These are phyloP conservation scores for Hygrocybe punicea DNA, from an alignment of 768 basidiomycete genomes.

Conservation along the genomic window DNA sequence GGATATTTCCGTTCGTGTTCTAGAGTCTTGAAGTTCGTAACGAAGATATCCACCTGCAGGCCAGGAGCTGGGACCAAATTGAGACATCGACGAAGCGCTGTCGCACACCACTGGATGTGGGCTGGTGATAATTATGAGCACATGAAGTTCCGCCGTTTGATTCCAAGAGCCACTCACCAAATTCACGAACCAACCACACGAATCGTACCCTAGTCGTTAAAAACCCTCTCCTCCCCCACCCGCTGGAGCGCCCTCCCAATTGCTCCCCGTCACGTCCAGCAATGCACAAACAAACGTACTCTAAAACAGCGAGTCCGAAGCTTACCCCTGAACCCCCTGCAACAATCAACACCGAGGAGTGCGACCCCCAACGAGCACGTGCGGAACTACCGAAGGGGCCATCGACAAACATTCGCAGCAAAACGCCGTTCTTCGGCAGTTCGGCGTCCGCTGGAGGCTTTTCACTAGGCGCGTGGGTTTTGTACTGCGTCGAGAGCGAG, in stretches of 20 bases:
- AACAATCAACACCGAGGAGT: slow-evolving; percentile 60
- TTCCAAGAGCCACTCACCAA: slow-evolving; percentile 45
- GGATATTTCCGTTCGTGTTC: neutral
- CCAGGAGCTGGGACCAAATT: slow-evolving; percentile 45
- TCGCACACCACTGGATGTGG: slow-evolving; percentile 75
- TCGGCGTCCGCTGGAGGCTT: slow-evolving; percentile 24
- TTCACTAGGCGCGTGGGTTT: slow-evolving; percentile 29
- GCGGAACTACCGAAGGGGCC: slow-evolving; percentile 68
- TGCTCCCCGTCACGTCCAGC: slow-evolving; percentile 50
- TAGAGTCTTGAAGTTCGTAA: slow-evolving; percentile 51
- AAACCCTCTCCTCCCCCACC: slow-evolving; percentile 40
- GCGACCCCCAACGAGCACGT: slow-evolving; percentile 54
- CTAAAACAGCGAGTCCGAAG: slow-evolving; percentile 63
- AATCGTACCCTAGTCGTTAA: slow-evolving; percentile 60
- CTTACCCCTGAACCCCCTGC: slow-evolving; percentile 75
- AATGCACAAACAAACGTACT: slow-evolving; percentile 59
- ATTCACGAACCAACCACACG: slow-evolving; percentile 75
- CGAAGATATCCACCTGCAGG: slow-evolving; percentile 70
- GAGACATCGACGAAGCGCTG: slow-evolving; percentile 59
- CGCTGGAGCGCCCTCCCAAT: slow-evolving; percentile 46
- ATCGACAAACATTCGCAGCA: slow-evolving; percentile 58
- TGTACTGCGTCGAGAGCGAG: slow-evolving; percentile 30
- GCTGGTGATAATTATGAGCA: slow-evolving; percentile 36
- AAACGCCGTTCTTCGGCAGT: slow-evolving; percentile 45
- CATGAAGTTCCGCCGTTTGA: neutral